Base-by-base conservation (phyloP, 1,284 basidiomycete genomes). In the Kalmanozyma brasiliensis region DNA sequence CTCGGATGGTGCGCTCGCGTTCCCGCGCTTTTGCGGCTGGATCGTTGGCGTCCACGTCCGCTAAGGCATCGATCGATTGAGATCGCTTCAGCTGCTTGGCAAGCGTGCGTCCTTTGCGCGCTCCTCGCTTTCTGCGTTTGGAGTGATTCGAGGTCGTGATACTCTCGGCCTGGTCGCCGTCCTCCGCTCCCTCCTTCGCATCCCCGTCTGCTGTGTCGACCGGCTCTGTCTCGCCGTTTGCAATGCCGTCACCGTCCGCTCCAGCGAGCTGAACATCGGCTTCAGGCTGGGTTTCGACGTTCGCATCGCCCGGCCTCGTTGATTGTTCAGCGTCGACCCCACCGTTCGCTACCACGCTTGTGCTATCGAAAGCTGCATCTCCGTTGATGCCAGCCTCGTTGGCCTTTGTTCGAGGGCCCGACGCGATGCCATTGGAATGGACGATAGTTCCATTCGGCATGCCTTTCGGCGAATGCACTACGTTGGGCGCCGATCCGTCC, bases 71-170 rank as follows among this genome's bases (percentile, higher is more conserved):
- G 20, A 64, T 68, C 6, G 74, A 76, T 30, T 72, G 74, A 4
- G 67, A 68, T 22, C 73, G 58, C 37, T 74, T 74, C 34, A 76
- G 52, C 58, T 74, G 68, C 37, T 76, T 74, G 41, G 72, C 67
- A 1, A 72, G 55, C 8, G 69, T 74, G 8, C 72, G 49, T 16
- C 72, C 72, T 41, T 76, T 76, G 10, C 74, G 62, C 20, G 74
- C 74, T 8, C 74, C 74, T 11, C 74, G 52, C 33, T 76, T 76
- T 14, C 74, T 40, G 23, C 74, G 33, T 48, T 76, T 76, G 3
- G 74, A 66, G 37, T 74, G 52, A n/a, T 60, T 62, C 8, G 68
- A 66, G 0, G 66, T 64, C 6, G 62, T 48, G 30, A 65, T 37
- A 48, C 58, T 62, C 19, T 61, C 52, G 0, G 71, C 26, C 35